Percentiles rank a stretch among this genome's conserved stretches.
Evolutionary conservation across 768 basidiomycete genomes (phyloP).

Genomic region (Xerocomus brunneocitrinus): DNA sequence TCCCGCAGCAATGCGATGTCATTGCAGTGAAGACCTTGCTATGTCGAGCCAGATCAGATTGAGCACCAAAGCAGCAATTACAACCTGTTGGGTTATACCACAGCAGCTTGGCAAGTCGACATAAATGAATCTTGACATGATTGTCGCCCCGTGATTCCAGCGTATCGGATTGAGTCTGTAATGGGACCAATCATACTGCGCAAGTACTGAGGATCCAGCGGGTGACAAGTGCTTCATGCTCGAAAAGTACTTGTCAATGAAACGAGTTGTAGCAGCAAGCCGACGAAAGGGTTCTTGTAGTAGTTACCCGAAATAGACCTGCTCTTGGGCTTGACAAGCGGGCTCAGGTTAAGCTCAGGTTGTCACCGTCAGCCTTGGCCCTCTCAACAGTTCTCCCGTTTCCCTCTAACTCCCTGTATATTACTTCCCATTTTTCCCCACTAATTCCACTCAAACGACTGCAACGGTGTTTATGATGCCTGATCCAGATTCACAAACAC

Average conservation of each 20-base stretch:
- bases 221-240: too few species aligned
- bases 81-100: background rate
- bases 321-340: background rate
- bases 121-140: background rate
- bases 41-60: background rate
- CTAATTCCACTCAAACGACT: conserved; percentile 8
- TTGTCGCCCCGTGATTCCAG: background rate
- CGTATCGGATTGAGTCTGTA: background rate
- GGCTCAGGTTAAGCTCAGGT: background rate
- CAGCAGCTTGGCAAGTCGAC: background rate
- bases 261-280: background rate
- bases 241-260: background rate
- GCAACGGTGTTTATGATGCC: conserved; percentile 10
- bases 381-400: background rate
- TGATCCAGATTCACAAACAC: conserved; percentile 36
- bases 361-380: background rate
- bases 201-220: background rate
- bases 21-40: too few species aligned
- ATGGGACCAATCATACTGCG: too few species aligned
- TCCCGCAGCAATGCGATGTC: background rate
- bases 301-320: background rate
- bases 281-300: background rate
- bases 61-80: background rate
- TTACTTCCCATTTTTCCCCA: conserved; percentile 6
- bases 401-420: conserved; percentile 1